Evolutionary conservation across 306 rosid species (phyloP), one percentile per base, ranked within the genome.

Genomic region (Potentilla sterilis): DNA sequence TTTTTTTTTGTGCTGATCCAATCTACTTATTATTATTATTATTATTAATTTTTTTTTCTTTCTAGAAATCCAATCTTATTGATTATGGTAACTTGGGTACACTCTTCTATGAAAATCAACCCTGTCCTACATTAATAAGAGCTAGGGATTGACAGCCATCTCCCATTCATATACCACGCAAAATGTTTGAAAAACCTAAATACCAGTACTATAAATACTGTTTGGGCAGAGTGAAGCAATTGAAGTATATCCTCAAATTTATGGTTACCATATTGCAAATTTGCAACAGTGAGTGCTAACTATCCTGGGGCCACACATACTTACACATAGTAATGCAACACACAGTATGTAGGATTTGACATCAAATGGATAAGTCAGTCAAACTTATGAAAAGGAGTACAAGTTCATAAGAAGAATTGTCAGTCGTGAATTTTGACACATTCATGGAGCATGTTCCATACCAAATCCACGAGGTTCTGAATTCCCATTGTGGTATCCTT

Each of bases 401-500:
- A 41, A 44, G 13, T 9, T 0, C 12, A 12, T 22, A 19, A 61
- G 22, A 35, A 12, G n/a, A 75, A 7, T 28, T 0, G 67, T 42
- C n/a, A 22, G 42, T 22, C 41, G 24, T 42, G 40, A 24, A 19
- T 15, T 58, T 8, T 42, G 40, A 64, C 19, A 22, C 22, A 16
- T 41, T 66, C 32, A 24, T 59, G 28, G 68, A 28, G 14, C 51
- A 47, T 58, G 22, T 21, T 7, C 32, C 61, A 14, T 67, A 95
- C 97, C 99, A 85, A 92, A 95, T 75, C 99, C 97, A 67, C 96
- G 97, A 72, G 99, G 97, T 41, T 95, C 97, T 34, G 99, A 89
- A 86, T 95, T 95, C 51, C 99, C 99, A 85, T 89, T 95, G 89
- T 95, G 99, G 85, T 92, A 90, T 72, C 97, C 99, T 92, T 95